These are phyloP conservation scores for Baeospora myosura DNA, from an alignment of 1,284 basidiomycete genomes.

Conservation along the genomic window DNA sequence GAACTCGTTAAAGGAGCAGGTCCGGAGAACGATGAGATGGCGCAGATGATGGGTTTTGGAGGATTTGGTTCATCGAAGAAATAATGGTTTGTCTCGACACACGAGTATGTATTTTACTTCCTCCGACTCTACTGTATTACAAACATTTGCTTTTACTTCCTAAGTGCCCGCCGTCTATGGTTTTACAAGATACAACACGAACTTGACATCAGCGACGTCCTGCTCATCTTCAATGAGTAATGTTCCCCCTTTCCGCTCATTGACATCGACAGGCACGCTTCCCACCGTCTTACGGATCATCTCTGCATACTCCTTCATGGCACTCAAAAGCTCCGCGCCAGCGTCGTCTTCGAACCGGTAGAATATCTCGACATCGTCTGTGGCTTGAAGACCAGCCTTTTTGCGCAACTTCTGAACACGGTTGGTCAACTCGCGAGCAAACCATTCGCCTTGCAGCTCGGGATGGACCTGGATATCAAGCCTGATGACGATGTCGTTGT, in stretches of 20 bases:
- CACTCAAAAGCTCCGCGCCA: constrained; percentile 62
- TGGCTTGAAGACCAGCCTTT: constrained; percentile 90
- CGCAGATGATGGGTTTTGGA: constrained; percentile 87
- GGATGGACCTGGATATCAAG: constrained; percentile 85
- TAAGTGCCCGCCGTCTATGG: constrained; percentile 22
- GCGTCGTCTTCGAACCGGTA: constrained; percentile 74
- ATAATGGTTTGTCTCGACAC: constrained; percentile 24
- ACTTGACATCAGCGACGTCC: constrained; percentile 80
- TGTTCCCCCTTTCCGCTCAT: constrained; percentile 39
- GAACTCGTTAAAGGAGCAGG: constrained; percentile 51
- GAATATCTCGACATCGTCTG: constrained; percentile 90
- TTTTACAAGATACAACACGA: constrained; percentile 60
- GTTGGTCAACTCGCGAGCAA: constrained; percentile 87
- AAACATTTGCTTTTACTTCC: constrained; percentile 18
- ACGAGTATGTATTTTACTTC: constrained; percentile 21
- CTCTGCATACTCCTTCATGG: constrained; percentile 66
- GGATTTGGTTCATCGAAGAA: constrained; percentile 84
- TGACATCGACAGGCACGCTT: constrained; percentile 58
- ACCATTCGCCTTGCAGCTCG: constrained; percentile 83
- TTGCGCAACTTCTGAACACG: constrained; percentile 95
- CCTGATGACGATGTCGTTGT: constrained; percentile 91
- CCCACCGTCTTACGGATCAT: constrained; percentile 75
- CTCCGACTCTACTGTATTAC: constrained; percentile 23
- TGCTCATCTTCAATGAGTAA: constrained; percentile 77
- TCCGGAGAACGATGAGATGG: constrained; percentile 59